Percentiles rank a stretch among this genome's conserved stretches.
phyloP scores from a whole-genome alignment of 495 filamentous ascomycete genomes.

The Penicillium daleae region DNA sequence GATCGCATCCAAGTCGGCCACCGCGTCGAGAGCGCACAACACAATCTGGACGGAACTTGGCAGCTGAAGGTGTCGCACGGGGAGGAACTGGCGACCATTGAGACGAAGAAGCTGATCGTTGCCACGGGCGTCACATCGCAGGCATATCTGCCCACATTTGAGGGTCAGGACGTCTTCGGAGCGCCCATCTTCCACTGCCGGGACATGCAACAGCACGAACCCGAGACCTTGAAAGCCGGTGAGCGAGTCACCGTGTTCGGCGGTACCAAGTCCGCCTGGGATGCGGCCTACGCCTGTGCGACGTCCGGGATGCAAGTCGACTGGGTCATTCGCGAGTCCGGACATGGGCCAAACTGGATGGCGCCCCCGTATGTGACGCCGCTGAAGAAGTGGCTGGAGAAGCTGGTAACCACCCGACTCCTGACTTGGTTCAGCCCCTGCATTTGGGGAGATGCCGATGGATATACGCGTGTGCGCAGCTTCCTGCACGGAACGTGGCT shows the following conservation, averaged over 20 bases:
- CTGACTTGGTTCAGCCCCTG: conserved; percentile 70
- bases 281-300: conserved; percentile 72
- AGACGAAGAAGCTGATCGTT: conserved; percentile 63
- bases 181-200: conserved; percentile 66
- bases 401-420: conserved; percentile 65
- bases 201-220: conserved; percentile 54
- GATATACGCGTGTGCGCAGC: conserved; percentile 44
- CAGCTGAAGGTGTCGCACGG: conserved; percentile 34
- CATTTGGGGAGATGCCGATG: conserved; percentile 62
- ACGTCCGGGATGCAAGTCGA: conserved; percentile 67
- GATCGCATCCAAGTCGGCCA: conserved; percentile 56
- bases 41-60: conserved; percentile 46
- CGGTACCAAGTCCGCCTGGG: conserved; percentile 75
- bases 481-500: conserved; percentile 70
- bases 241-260: conserved; percentile 65
- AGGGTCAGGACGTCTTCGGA: conserved; percentile 53
- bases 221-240: conserved; percentile 34
- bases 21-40: conserved; percentile 56
- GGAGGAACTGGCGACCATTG: conserved; percentile 32
- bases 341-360: conserved; percentile 77
- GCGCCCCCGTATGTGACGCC: conserved; percentile 65
- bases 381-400: conserved; percentile 61
- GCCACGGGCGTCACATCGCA: conserved; percentile 71
- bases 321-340: conserved; percentile 78
- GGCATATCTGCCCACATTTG: conserved; percentile 56